These are phyloP conservation scores for Stromatinia cepivora DNA, from an alignment of 2,329 filamentous ascomycete genomes.

Conservation along the genomic window DNA sequence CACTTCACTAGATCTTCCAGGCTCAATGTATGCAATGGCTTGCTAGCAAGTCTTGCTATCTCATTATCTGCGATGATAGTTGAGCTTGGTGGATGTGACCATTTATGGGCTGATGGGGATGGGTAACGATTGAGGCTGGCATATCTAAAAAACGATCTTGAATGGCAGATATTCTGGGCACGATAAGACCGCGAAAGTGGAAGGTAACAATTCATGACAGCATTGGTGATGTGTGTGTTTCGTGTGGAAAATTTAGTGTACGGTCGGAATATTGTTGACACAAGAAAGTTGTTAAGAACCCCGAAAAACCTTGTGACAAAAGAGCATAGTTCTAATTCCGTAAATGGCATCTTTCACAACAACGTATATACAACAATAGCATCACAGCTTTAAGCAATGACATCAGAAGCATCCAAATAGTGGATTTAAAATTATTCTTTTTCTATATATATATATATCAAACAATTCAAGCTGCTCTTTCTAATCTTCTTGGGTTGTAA, in stretches of 20 bases:
- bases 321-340: too few relatives aligned
- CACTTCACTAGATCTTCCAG: slow-evolving; percentile 88
- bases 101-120: slow-evolving; percentile 41
- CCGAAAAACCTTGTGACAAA: too few relatives aligned
- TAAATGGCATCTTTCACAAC: too few relatives aligned
- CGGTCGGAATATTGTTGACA: background rate
- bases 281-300: too few relatives aligned
- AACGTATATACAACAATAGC: too few relatives aligned
- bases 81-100: slow-evolving; percentile 48
- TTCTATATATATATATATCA: background rate
- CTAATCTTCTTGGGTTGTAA: background rate
- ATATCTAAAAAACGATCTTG: slow-evolving; percentile 10
- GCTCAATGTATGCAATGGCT: slow-evolving; percentile 77
- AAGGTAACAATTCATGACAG: background rate
- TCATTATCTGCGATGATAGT: slow-evolving; percentile 68
- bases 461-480: background rate
- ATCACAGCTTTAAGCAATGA: too few relatives aligned
- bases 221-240: background rate
- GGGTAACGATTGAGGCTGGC: slow-evolving; percentile 29
- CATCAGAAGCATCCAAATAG: too few relatives aligned
- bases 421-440: too few relatives aligned
- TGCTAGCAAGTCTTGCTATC: slow-evolving; percentile 74
- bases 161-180: background rate
- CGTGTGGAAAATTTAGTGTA: background rate
- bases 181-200: background rate